Evolutionary conservation across 352 stramenopile species (phyloP), one percentile per base, ranked within the genome.

Genomic region (Pythium diclinum): DNA sequence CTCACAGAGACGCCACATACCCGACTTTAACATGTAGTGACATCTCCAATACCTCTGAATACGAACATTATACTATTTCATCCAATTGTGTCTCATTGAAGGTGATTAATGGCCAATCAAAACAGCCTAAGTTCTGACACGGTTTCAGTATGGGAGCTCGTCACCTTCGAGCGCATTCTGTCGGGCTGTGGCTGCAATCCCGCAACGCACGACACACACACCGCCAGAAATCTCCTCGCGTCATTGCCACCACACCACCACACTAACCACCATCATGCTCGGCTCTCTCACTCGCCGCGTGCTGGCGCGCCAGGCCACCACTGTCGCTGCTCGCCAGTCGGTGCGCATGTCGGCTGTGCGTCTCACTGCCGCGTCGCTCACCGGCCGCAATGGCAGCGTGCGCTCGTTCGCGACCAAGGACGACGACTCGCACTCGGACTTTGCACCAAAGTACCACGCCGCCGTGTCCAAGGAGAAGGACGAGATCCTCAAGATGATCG

Each of bases 401-500:
- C 66, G 77, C 54, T 63, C 75, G 36, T 78, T 88, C 58, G 75
- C 81, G 14, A 70, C 65, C 68, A 87, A 85, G 72, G 72, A 74
- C 30, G 74, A 85, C 42, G 78, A 81, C 33, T 91, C 87, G 71
- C 89, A 97, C 80, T 91, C 84, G 69, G 89, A 97, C 72, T 97
- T 97, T 64, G 75, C 87, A 74, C 88, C 89, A 30, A 80, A 96
- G 71, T 92, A 85, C 65, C 85, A 95, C 72, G 87, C 87, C 25
- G 85, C 83, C 61, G 81, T 84, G 70, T 94, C 87, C n/a, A 85
- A 68, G 47, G 84, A 95, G 70, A 90, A 90, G 73, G 85, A 95
- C 59, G 87, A 94, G 65, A 88, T 96, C 66, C 71, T 94, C 64
- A 91, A 92, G 67, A 92, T 95, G 81, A 96, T 97, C 69, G 81